A percentile compares a stretch with the other conserved stretches of the same genome.
Conservation (phyloP, 129 eudicot genomes). For the Pittosporum tobira region DNA sequence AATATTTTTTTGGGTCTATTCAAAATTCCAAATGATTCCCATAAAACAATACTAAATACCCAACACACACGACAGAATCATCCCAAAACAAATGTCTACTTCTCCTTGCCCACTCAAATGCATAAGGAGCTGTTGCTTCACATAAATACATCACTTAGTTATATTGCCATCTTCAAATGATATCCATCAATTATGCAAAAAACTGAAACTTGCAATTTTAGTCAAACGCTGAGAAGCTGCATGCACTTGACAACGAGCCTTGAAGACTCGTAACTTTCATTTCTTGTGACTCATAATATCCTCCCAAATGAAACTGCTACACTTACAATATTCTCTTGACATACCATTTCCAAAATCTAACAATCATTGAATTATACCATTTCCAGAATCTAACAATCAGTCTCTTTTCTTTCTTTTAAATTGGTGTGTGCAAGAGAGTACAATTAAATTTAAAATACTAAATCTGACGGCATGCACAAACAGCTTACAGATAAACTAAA, state of each 20-base stretch:
- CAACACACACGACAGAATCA: neutral
- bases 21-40: neutral
- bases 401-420: neutral
- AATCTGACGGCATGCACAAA: neutral
- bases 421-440: neutral
- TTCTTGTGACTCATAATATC: neutral
- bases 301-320: constrained; percentile 1
- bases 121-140: no score
- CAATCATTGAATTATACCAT: neutral
- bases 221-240: neutral
- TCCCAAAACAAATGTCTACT: neutral
- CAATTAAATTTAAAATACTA: neutral
- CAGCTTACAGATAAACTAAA: neutral
- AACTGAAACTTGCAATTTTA: no score
- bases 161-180: no score
- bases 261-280: neutral
- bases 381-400: neutral
- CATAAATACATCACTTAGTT: no score
- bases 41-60: neutral
- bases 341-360: neutral
- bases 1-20: neutral
- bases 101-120: no score
- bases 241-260: neutral
- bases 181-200: no score
- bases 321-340: neutral